phyloP scores from a whole-genome alignment of 768 basidiomycete genomes.

The Tricholoma flavovirens region DNA sequence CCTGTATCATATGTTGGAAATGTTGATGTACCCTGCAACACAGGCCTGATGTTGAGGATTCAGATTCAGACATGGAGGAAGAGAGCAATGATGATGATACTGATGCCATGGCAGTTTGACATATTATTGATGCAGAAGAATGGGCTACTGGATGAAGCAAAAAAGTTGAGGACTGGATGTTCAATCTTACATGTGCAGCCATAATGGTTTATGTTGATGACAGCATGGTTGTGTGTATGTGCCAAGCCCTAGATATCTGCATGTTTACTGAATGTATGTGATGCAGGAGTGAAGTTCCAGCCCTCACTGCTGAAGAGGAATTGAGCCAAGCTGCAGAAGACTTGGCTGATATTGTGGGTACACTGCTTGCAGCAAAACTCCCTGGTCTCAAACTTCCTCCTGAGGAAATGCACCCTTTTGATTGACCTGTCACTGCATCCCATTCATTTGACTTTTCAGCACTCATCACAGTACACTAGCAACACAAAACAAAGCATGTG shows the following conservation, averaged over 20 bases:
- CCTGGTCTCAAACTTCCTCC: not conserved
- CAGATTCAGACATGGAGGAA: not conserved
- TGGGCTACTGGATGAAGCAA: not conserved
- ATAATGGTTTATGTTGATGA: not conserved
- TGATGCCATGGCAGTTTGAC: not conserved
- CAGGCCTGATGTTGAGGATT: slow-evolving; percentile 9
- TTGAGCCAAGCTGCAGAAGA: not conserved
- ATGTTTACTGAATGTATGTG: not conserved
- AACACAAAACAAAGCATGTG: not conserved
- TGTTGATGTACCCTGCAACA: not conserved
- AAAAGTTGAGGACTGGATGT: not conserved
- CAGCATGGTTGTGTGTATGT: not conserved
- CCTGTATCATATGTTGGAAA: not conserved
- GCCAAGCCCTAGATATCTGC: not conserved
- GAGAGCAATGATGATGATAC: not conserved
- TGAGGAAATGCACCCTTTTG: not conserved
- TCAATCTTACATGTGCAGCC: not conserved
- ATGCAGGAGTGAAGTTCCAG: not conserved
- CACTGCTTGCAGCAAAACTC: not conserved
- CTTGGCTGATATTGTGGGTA: not conserved
- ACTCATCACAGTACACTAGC: not conserved
- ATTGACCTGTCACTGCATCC: not conserved
- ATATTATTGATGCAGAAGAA: not conserved
- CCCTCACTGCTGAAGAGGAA: not conserved
- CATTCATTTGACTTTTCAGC: not conserved